phyloP scores from a whole-genome alignment of 1,284 basidiomycete species.

The Melampsora medusae region DNA sequence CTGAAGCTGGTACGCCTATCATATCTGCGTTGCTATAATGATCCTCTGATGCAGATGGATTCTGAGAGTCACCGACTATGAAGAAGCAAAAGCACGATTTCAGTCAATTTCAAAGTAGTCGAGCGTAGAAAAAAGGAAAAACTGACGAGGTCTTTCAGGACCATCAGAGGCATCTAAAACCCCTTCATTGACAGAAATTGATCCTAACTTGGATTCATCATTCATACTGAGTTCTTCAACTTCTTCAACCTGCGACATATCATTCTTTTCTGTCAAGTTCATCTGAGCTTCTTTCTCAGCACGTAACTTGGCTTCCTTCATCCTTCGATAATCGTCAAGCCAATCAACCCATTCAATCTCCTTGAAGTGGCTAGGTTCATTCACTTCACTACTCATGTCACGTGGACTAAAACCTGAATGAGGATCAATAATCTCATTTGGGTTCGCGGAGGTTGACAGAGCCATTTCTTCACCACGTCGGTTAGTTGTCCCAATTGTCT shows the following conservation, averaged over 20 bases:
- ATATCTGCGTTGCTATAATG: neutral
- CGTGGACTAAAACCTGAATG: neutral
- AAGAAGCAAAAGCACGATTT: neutral
- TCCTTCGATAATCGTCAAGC: conserved; percentile 62
- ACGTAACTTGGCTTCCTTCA: conserved; percentile 61
- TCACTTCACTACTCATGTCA: neutral
- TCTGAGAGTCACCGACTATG: neutral
- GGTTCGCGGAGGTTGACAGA: neutral
- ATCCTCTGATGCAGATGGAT: neutral
- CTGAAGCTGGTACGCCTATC: neutral
- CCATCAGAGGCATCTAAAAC: too few relatives aligned
- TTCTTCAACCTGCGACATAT: too few relatives aligned
- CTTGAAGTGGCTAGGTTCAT: conserved; percentile 46
- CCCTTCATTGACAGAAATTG: too few relatives aligned
- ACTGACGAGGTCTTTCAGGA: conserved; percentile 2
- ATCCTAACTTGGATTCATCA: too few relatives aligned
- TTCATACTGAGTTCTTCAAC: too few relatives aligned
- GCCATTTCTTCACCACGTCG: neutral
- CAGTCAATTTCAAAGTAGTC: too few relatives aligned
- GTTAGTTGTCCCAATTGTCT: neutral
- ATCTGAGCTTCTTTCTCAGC: conserved; percentile 52
- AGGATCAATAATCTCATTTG: neutral
- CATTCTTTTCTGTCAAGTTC: conserved; percentile 7
- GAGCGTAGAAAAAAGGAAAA: neutral
- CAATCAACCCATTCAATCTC: conserved; percentile 64